phyloP scores from a whole-genome alignment of 1,284 basidiomycete species.

The Nidula niveotomentosa region DNA sequence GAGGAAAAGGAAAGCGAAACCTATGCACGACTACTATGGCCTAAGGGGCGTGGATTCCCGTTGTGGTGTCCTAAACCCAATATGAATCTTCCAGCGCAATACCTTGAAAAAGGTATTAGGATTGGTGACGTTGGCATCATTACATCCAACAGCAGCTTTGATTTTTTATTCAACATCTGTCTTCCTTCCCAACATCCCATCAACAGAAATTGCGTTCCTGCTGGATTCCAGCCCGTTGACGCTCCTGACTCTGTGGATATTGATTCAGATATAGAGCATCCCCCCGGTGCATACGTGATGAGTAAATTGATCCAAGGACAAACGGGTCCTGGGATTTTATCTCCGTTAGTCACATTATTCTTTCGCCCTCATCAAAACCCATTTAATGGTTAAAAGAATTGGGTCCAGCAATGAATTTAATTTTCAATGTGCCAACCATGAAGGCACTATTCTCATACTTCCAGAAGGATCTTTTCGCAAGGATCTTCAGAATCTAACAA shows the following conservation, averaged over 20 bases:
- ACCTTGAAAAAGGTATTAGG: background rate
- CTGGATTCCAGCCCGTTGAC: slow-evolving; percentile 2
- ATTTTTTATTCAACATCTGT: slow-evolving; percentile 15
- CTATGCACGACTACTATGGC: background rate
- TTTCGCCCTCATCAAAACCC: background rate
- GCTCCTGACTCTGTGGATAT: background rate
- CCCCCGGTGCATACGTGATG: background rate
- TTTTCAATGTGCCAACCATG: slow-evolving; percentile 8
- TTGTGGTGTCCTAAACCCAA: background rate
- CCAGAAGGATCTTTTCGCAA: slow-evolving; percentile 9
- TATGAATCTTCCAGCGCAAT: background rate
- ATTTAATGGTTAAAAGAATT: background rate
- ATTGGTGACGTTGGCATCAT: slow-evolving; percentile 10
- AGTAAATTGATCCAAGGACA: background rate
- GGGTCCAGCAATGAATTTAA: background rate
- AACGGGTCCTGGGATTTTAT: background rate
- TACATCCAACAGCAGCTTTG: slow-evolving; percentile 10
- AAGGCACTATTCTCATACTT: slow-evolving; percentile 13
- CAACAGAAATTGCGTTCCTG: slow-evolving; percentile 7
- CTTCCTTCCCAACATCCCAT: slow-evolving; percentile 7
- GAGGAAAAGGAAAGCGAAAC: background rate
- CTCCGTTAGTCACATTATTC: background rate
- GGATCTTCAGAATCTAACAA: slow-evolving; percentile 6
- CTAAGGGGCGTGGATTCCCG: background rate
- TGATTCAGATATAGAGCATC: background rate